Evolutionary conservation across 805 yeast species (phyloP).

Genomic region (Maudiozyma saulgeensis): DNA sequence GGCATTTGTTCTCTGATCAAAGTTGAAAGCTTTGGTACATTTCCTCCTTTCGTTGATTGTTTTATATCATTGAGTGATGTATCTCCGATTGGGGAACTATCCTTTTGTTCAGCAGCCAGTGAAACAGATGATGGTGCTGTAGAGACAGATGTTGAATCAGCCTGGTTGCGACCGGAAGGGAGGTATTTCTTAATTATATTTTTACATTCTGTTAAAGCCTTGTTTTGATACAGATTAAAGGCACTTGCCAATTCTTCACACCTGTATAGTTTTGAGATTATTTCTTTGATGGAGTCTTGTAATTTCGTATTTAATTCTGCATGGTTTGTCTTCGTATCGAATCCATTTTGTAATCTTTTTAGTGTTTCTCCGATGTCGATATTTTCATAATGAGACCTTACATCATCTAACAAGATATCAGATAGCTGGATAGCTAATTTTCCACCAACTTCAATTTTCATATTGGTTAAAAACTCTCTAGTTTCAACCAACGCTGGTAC

Average conservation of each 20-base stretch:
- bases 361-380: constrained; percentile 42
- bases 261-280: constrained; percentile 47
- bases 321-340: constrained; percentile 24
- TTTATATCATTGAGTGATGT: neutral
- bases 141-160: neutral
- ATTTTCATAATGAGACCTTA: constrained; percentile 46
- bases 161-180: constrained; percentile 31
- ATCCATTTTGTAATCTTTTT: constrained; percentile 31
- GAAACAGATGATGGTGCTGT: constrained; percentile 2
- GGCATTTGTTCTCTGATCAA: constrained; percentile 59
- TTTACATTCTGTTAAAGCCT: constrained; percentile 61
- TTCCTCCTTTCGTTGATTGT: constrained; percentile 14
- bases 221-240: constrained; percentile 55
- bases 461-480: constrained; percentile 41
- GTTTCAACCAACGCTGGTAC: constrained; percentile 30
- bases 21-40: constrained; percentile 33
- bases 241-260: constrained; percentile 56
- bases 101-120: neutral
- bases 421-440: constrained; percentile 54
- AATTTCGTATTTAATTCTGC: constrained; percentile 32
- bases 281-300: constrained; percentile 35
- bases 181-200: constrained; percentile 54
- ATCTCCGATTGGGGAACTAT: neutral
- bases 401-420: constrained; percentile 47
- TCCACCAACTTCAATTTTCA: constrained; percentile 59